phyloP scores from a whole-genome alignment of 2,329 filamentous ascomycete genomes.

The Venturia pyrina region DNA sequence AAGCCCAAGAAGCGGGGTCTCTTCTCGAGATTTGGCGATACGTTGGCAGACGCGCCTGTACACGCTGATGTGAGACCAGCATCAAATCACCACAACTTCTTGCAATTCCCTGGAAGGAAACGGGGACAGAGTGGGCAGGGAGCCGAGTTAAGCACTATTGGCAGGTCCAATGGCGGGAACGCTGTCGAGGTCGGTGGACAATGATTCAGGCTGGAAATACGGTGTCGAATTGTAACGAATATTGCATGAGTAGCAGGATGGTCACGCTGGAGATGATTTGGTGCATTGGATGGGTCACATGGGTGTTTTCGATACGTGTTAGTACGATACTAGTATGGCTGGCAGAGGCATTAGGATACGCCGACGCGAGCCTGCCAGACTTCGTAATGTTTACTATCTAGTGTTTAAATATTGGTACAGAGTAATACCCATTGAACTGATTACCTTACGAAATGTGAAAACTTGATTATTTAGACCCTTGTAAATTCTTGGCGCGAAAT shows the following conservation, averaged over 20 bases:
- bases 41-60: slow-evolving; percentile 18
- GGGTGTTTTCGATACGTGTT: not conserved
- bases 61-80: slow-evolving; percentile 20
- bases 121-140: slow-evolving; percentile 60
- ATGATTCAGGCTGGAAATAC: not conserved
- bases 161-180: slow-evolving; percentile 21
- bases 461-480: not conserved
- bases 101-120: slow-evolving; percentile 48
- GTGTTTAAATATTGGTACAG: not conserved
- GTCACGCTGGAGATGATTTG: not conserved
- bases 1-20: slow-evolving; percentile 68
- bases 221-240: not conserved
- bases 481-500: not conserved
- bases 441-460: no score
- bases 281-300: not conserved
- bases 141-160: slow-evolving; percentile 60
- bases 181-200: slow-evolving; percentile 5
- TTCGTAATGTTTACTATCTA: not conserved
- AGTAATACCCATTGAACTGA: not conserved
- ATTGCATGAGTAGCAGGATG: not conserved
- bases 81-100: slow-evolving; percentile 45
- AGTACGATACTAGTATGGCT: not conserved
- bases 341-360: not conserved
- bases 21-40: slow-evolving; percentile 70
- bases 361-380: not conserved